These are phyloP conservation scores for Acephala macrosclerotiorum DNA, from an alignment of 2,329 filamentous ascomycete genomes.

Conservation along the genomic window DNA sequence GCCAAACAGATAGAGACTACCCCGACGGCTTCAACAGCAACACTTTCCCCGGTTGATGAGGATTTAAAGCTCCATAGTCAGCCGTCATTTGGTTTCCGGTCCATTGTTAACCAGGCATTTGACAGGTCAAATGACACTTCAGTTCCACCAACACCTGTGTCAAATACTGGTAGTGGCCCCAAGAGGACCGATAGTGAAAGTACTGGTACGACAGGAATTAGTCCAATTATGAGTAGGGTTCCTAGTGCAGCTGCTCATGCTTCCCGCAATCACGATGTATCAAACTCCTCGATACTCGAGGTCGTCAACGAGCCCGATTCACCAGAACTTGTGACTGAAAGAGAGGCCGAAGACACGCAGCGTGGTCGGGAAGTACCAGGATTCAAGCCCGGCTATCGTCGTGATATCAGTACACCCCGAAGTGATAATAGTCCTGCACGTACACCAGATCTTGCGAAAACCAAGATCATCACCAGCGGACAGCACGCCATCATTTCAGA, in stretches of 20 bases:
- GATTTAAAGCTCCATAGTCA: conserved; percentile 54
- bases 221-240: conserved; percentile 68
- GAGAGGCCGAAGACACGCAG: conserved; percentile 25
- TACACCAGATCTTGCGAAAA: conserved; percentile 57
- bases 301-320: conserved; percentile 48
- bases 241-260: conserved; percentile 51
- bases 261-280: conserved; percentile 44
- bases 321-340: conserved; percentile 23
- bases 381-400: conserved; percentile 61
- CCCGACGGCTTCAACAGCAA: conserved; percentile 11
- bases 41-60: conserved; percentile 11
- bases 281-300: conserved; percentile 62
- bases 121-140: conserved; percentile 60
- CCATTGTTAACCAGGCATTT: conserved; percentile 71
- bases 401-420: conserved; percentile 64
- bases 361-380: conserved; percentile 35
- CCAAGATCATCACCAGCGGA: conserved; percentile 49
- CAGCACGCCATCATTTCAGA: conserved; percentile 53
- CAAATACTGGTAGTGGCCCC: conserved; percentile 55
- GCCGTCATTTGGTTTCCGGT: conserved; percentile 61
- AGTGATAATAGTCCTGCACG: conserved; percentile 67
- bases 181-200: conserved; percentile 67
- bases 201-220: conserved; percentile 57
- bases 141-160: conserved; percentile 58
- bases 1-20: conserved; percentile 22